Conservation (phyloP, 208 protist species). For the Leishmania braziliensis region DNA sequence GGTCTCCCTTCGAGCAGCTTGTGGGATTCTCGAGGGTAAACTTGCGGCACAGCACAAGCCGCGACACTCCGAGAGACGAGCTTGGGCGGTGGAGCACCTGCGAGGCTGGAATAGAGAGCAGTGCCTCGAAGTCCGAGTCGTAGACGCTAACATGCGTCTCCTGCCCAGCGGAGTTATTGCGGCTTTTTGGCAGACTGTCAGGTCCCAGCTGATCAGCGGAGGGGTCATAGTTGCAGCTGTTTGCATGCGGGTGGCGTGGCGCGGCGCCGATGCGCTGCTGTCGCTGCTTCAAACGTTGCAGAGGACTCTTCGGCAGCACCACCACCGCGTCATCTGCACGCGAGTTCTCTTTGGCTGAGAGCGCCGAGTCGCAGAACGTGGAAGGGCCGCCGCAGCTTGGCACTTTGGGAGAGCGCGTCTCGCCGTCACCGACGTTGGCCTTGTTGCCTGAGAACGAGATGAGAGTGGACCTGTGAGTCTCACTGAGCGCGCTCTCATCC, state of each 20-base stretch:
- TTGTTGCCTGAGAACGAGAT: not conserved
- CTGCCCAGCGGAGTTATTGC: not conserved
- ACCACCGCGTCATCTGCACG: not conserved
- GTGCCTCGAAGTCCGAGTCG: constrained; percentile 60
- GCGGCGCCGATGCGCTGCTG: not conserved
- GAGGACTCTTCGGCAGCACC: not conserved
- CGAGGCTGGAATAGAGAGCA: constrained; percentile 44
- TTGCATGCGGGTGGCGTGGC: not conserved
- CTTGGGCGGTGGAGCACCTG: constrained; percentile 50
- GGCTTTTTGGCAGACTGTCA: constrained; percentile 13
- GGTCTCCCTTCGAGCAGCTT: constrained; percentile 52
- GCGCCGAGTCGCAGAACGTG: not conserved
- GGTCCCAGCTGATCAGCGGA: not conserved
- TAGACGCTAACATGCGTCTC: constrained; percentile 45
- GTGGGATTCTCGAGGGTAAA: constrained; percentile 35
- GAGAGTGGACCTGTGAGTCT: not conserved
- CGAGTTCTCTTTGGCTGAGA: not conserved
- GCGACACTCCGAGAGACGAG: constrained; percentile 50
- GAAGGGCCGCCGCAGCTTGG: not conserved
- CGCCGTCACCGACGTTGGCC: not conserved
- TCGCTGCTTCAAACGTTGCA: not conserved
- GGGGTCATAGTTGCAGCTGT: not conserved
- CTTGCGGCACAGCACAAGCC: constrained; percentile 80
- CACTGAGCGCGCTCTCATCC: not conserved
- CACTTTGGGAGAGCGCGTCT: not conserved